Evolutionary conservation across 192 early-diverging fungal genomes (phyloP), one percentile per base, ranked within the genome.

Genomic region (Linnemannia schmuckeri): DNA sequence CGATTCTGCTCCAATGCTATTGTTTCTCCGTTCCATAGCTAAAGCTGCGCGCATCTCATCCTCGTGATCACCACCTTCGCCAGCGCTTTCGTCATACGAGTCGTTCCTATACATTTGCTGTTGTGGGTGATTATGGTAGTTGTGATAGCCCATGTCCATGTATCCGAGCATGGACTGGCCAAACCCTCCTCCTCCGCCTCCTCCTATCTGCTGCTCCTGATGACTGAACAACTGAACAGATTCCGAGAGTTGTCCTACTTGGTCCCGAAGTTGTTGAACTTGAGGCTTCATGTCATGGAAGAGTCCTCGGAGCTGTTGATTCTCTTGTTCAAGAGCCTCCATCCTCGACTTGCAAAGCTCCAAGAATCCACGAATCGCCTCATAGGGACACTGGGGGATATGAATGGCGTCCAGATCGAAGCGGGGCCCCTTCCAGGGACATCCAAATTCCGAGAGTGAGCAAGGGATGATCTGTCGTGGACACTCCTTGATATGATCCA

Each of bases 331-430:
- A 10, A 93, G 46, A 2, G 76, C 46, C 6, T 91, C 87, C 33
- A 88, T 84, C 35, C 85, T 87, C 37, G 80, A 74, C 30, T 94
- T 90, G 49, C 92, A 90, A 1, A 88, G 47, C 18, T 81, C 75
- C 15, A 95, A 81, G 47, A 89, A 93, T 3, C 88, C 89, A 72
- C 93, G 92, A 55, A 95, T 91, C 20, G 91, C 82, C 49, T 94
- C 94, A 63, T 92, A 95, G 0, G 92, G 81, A 57, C 95, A 95
- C n/a, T 80, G 63, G 8, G 78, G 74, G 7, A 88, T 75, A 79
- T 95, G 95, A 18, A 78, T 78, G 9, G 85, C 57, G 1, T 41
- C 47, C 22, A 91, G 38, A 18, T 84, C 74, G 42, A 77, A 74
- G 7, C 92, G 83, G 44, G 80, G 83, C 40, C 93, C 95, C 24